Base-by-base conservation (phyloP, 441 rosid genomes). In the Mallotus japonicus region DNA sequence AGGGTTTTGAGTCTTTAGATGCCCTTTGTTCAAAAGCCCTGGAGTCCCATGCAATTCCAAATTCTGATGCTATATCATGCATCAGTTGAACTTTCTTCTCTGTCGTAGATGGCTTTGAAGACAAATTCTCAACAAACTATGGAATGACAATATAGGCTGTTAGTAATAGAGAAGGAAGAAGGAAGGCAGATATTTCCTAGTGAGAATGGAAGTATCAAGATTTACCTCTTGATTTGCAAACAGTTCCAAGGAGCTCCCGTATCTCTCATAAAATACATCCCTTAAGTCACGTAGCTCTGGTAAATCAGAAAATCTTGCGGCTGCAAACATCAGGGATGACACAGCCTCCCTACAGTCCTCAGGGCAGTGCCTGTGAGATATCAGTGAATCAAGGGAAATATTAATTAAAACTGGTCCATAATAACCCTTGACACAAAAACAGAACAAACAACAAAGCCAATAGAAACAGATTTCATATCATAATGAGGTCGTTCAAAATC, bases 261-360 rank as follows among this genome's bases (percentile, higher is more conserved):
- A 93, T 85, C 85, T 91, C 81, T 89, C 94, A 8, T 85, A 86
- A 81, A 93, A 91, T 65, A 81, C 80, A 44, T 91, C 87, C 87
- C 99, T 90, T 58, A 95, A 88, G 32, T 93, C 96, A 28, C 95
- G 93, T 67, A 95, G 71, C 84, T 95, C 98, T 0, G 96, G 99
- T 78, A 93, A 75, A 83, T 91, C 97, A 60, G 98, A 89, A 81
- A 90, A 88, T 80, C 97, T 90, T 57, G 99, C 93, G 67, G 98
- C 97, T 70, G 99, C 98, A 86, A 81, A 85, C 97, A 95, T 95
- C 63, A 95, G 76, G 53, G 96, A 95, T 15, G 97, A 79, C 42
- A 90, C 89, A 67, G 92, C 90, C 81, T 89, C 91, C 82, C 89
- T 89, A 70, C 96, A 91, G 51, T 88, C 97, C 75, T 87, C 90